phyloP scores from a whole-genome alignment of 1,139 yeast genomes.

The Suhomyces bribrorum region DNA sequence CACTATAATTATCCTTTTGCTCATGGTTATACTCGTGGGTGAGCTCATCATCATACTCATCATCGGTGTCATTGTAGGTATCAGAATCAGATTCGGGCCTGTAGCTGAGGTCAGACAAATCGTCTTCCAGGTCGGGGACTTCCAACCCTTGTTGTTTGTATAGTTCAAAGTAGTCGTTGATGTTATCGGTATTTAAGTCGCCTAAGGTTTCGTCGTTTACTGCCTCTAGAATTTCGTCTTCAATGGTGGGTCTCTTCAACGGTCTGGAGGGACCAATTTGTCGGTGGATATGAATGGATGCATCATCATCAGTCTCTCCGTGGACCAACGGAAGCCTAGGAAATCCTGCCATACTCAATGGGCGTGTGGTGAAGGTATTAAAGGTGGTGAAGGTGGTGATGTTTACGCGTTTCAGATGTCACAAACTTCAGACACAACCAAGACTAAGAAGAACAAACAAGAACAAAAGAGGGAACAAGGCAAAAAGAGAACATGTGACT shows the following conservation, averaged over 20 bases:
- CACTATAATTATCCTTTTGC: not conserved
- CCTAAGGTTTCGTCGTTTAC: constrained; percentile 11
- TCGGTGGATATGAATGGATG: constrained; percentile 42
- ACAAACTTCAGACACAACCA: too few relatives aligned
- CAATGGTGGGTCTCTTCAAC: constrained; percentile 19
- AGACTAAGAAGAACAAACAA: too few relatives aligned
- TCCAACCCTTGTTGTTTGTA: constrained; percentile 8
- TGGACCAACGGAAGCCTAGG: constrained; percentile 39
- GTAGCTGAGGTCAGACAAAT: constrained; percentile 3
- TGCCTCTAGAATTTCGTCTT: constrained; percentile 18
- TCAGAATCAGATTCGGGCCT: constrained; percentile 10
- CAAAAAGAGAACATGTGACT: too few relatives aligned
- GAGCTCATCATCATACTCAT: constrained; percentile 12
- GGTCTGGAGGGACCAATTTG: constrained; percentile 45
- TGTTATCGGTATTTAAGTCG: constrained; percentile 10
- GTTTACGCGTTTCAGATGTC: not conserved
- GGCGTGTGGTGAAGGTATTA: too few relatives aligned
- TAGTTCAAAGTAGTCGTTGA: constrained; percentile 16
- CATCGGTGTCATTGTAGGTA: constrained; percentile 15
- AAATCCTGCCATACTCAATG: constrained; percentile 37
- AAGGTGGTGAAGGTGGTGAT: too few relatives aligned
- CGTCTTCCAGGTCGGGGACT: constrained; percentile 6
- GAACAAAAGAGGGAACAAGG: too few relatives aligned
- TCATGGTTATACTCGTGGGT: not conserved
- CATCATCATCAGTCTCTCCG: constrained; percentile 49